Evolutionary conservation across 2,329 filamentous ascomycete species (phyloP).

Genomic region (Fusarium papillatum): DNA sequence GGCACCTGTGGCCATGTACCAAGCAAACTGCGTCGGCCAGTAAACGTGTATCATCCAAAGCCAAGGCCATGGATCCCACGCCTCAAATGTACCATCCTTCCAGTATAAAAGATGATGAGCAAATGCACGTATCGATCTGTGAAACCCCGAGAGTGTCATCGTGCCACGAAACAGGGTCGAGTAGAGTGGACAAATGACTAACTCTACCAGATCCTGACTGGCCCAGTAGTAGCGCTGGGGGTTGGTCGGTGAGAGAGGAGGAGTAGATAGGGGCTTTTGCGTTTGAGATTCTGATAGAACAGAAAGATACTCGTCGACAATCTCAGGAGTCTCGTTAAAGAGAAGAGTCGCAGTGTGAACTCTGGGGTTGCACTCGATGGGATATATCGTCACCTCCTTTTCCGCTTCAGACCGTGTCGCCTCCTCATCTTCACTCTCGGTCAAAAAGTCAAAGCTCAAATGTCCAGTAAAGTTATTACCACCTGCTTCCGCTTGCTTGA

Average conservation of each 20-base stretch:
- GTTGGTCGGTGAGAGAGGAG: conserved; percentile 38
- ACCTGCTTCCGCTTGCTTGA: conserved; percentile 64
- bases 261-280: conserved; percentile 10
- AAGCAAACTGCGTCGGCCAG: conserved; percentile 65
- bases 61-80: conserved; percentile 68
- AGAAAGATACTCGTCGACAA: conserved; percentile 67
- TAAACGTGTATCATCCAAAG: conserved; percentile 70
- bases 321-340: conserved; percentile 62
- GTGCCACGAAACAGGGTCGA: conserved; percentile 44
- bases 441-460: conserved; percentile 79
- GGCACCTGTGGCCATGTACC: conserved; percentile 57
- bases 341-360: conserved; percentile 77
- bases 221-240: conserved; percentile 69
- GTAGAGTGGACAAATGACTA: conserved; percentile 61
- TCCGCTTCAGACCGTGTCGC: conserved; percentile 27
- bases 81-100: conserved; percentile 67
- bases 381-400: conserved; percentile 61
- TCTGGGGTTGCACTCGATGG: conserved; percentile 80
- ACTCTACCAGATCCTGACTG: conserved; percentile 73
- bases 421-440: conserved; percentile 45
- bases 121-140: conserved; percentile 45
- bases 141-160: conserved; percentile 33
- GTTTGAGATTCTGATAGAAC: conserved; percentile 49
- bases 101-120: conserved; percentile 58
- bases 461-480: conserved; percentile 74